Evolutionary conservation across 208 protist species (phyloP), one percentile per base, ranked within the genome.

Genomic region (Crithidia expoeki): DNA sequence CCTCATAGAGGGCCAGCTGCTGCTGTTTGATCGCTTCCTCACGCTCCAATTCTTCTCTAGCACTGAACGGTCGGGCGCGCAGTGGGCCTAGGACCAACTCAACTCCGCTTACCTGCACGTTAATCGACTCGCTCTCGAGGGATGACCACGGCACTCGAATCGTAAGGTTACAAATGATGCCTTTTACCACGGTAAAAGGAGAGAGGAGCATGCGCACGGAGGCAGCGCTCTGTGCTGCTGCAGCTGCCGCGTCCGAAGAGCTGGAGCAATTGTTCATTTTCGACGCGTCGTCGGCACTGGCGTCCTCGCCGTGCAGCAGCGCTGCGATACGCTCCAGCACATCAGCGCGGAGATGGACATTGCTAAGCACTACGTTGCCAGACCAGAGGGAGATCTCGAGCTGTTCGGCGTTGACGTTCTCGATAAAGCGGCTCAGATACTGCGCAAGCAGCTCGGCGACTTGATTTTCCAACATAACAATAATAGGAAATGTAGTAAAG

Each of bases 311-410:
- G 51, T 60, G 64, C 44, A 80, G 42, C 16, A 83, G 42, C 14
- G 80, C 59, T 4, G 80, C 68, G 11, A 96, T 66, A 33, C 85
- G 79, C 53, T 92, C 83, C 2, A 93, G 66, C 12, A 92, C 74
- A 50, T 94, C 82, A 1, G 70, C 64, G 23, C 80, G 85, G 12
- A 96, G 83, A 21, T 88, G 67, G 11, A 96, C 67, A 56, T 96
- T 79, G 4, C 76, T 80, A 12, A 96, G 74, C 2, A 87, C 80
- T 3, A 96, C 46, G 30, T 93, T 78, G 28, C 91, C 91, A 0
- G 83, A 91, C 88, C 91, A 96, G 27, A 96, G 65, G 0, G 91
- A 96, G 11, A 94, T 49, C 36, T 81, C 79, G 17, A 96, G 75
- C 53, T 94, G 84, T 42, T 88, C 85, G 25, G 89, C 86, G 69